A percentile compares a stretch with the other conserved stretches of the same genome.
These are phyloP conservation scores for Sisymbrium altissimum DNA, from an alignment of 345 rosid genomes.

Conservation along the genomic window DNA sequence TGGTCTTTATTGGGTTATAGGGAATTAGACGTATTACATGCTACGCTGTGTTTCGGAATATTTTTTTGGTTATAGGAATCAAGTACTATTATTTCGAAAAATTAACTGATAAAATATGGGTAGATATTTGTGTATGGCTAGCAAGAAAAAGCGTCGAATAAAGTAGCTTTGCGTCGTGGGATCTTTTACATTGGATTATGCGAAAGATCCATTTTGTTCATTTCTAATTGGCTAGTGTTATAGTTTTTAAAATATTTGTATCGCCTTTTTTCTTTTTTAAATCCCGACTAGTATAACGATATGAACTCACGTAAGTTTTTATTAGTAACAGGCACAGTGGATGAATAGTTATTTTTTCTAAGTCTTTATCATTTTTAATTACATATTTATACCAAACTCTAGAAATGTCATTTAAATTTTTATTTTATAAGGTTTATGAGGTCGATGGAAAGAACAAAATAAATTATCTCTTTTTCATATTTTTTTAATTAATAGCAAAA, in stretches of 20 bases:
- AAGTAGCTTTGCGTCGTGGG: conserved; percentile 27
- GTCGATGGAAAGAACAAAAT: too few relatives aligned
- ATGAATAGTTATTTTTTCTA: background rate
- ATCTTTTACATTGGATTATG: conserved; percentile 42
- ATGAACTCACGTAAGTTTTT: background rate
- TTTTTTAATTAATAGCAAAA: too few relatives aligned
- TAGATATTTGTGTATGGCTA: conserved; percentile 16
- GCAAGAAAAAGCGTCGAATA: background rate
- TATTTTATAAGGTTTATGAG: too few relatives aligned
- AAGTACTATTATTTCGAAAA: background rate
- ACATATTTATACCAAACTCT: background rate
- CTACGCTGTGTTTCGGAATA: conserved; percentile 13
- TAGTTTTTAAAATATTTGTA: background rate
- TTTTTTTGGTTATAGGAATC: conserved; percentile 7
- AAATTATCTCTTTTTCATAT: too few relatives aligned
- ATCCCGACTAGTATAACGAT: too few relatives aligned
- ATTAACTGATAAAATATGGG: background rate
- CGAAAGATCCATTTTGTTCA: background rate
- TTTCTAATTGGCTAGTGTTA: conserved; percentile 1
- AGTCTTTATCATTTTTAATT: background rate
- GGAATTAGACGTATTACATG: conserved; percentile 11
- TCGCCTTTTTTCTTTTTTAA: background rate
- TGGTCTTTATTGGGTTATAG: conserved; percentile 5
- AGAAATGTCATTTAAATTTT: too few relatives aligned
- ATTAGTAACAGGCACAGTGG: background rate